These are phyloP conservation scores for Ceratobasidium papillatum DNA, from an alignment of 1,284 basidiomycete species.

Conservation along the genomic window DNA sequence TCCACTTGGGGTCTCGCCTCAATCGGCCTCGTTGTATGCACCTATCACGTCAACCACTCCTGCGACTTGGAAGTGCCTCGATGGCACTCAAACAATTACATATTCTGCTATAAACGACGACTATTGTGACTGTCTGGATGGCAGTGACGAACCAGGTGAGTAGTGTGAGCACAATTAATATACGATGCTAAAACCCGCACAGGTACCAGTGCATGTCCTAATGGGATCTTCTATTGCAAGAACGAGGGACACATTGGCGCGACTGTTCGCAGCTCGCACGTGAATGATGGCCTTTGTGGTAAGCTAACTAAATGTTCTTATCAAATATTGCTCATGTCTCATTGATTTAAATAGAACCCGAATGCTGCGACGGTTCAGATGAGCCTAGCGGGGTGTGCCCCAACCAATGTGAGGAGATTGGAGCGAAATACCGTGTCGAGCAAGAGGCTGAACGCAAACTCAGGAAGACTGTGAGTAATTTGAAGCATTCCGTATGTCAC, in stretches of 20 bases:
- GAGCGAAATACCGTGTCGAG: conserved; percentile 72
- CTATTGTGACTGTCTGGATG: conserved; percentile 93
- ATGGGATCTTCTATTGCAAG: conserved; percentile 82
- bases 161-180: background rate
- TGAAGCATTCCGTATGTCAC: conserved; percentile 18
- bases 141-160: conserved; percentile 88
- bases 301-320: conserved; percentile 51
- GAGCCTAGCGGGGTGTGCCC: conserved; percentile 82
- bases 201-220: conserved; percentile 89
- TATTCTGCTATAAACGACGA: conserved; percentile 91
- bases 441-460: conserved; percentile 77
- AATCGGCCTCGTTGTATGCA: conserved; percentile 26
- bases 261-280: conserved; percentile 79
- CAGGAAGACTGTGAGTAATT: conserved; percentile 72
- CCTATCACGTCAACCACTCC: conserved; percentile 45
- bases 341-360: conserved; percentile 65
- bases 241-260: conserved; percentile 91
- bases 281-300: conserved; percentile 97
- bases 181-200: conserved; percentile 17
- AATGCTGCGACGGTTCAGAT: conserved; percentile 99
- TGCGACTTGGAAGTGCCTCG: conserved; percentile 75
- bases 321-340: conserved; percentile 10
- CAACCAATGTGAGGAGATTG: conserved; percentile 81
- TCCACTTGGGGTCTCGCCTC: conserved; percentile 28
- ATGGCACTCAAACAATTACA: conserved; percentile 74